These are phyloP conservation scores for Intubia oerlemansii DNA, from an alignment of 2,329 filamentous ascomycete species.

Conservation along the genomic window DNA sequence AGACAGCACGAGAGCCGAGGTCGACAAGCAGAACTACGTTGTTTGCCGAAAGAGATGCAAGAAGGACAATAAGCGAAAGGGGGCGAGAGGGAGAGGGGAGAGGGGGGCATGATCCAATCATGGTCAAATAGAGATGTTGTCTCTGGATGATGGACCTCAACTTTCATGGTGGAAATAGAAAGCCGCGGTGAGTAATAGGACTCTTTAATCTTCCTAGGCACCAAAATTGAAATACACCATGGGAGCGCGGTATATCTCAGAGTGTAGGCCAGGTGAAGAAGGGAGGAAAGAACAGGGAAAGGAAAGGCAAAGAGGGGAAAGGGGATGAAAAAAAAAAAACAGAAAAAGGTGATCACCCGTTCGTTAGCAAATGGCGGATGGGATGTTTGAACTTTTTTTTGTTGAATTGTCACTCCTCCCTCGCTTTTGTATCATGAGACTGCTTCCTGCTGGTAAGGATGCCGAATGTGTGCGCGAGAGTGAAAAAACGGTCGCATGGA, in stretches of 20 bases:
- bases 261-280: slow-evolving; percentile 48
- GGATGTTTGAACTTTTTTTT: too few species aligned
- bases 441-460: too few species aligned
- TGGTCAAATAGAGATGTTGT: slow-evolving; percentile 31
- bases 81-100: too few species aligned
- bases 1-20: too few species aligned
- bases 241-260: slow-evolving; percentile 48
- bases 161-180: slow-evolving; percentile 30
- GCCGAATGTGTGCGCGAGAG: too few species aligned
- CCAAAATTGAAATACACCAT: slow-evolving; percentile 71
- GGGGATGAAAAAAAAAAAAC: background rate
- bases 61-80: too few species aligned
- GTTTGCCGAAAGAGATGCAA: too few species aligned
- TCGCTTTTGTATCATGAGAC: too few species aligned
- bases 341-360: background rate
- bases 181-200: slow-evolving; percentile 50
- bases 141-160: slow-evolving; percentile 49
- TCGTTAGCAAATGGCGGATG: too few species aligned
- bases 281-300: slow-evolving; percentile 5
- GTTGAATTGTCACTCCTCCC: too few species aligned
- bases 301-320: background rate
- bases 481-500: background rate
- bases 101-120: too few species aligned
- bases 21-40: too few species aligned
- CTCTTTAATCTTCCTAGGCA: slow-evolving; percentile 48